phyloP scores from a whole-genome alignment of 2,329 filamentous ascomycete species.

The Arthrinium puccinioides region DNA sequence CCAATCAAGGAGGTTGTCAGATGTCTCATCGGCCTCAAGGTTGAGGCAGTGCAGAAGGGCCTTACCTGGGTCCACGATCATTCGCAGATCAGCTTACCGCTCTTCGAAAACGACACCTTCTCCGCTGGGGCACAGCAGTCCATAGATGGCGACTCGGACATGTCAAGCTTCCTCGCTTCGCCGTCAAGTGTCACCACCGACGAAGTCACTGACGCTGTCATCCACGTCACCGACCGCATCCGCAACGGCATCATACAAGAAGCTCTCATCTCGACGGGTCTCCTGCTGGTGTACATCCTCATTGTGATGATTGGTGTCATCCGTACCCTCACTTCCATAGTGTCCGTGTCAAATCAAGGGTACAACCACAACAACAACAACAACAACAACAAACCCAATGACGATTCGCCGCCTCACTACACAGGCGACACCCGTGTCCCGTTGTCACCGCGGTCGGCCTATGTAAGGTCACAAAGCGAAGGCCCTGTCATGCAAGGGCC shows the following conservation, averaged over 20 bases:
- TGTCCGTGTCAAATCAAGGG: constrained; percentile 4
- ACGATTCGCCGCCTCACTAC: too few relatives aligned
- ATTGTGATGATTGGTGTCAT: constrained; percentile 68
- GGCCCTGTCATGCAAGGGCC: background rate
- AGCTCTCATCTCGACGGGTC: constrained; percentile 67
- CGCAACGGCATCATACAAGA: constrained; percentile 64
- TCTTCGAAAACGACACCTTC: constrained; percentile 74
- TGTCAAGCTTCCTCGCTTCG: constrained; percentile 69
- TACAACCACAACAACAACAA: too few relatives aligned
- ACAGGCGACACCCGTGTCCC: constrained; percentile 8
- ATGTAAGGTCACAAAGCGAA: background rate
- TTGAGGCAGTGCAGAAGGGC: constrained; percentile 75
- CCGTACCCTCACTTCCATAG: constrained; percentile 39
- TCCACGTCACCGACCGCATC: constrained; percentile 61
- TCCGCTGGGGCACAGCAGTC: constrained; percentile 65
- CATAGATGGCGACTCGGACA: constrained; percentile 48
- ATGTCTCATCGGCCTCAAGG: constrained; percentile 83
- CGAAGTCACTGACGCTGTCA: constrained; percentile 71
- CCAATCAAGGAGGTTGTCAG: constrained; percentile 74
- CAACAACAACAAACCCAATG: too few relatives aligned
- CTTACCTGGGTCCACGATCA: constrained; percentile 92
- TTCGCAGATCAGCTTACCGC: constrained; percentile 74
- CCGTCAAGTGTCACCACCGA: constrained; percentile 68
- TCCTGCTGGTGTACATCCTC: constrained; percentile 72
- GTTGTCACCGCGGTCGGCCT: background rate